Percentiles rank a stretch among this genome's conserved stretches.
phyloP scores from a whole-genome alignment of 2,329 filamentous ascomycete genomes.

The Monosporascus sp. region DNA sequence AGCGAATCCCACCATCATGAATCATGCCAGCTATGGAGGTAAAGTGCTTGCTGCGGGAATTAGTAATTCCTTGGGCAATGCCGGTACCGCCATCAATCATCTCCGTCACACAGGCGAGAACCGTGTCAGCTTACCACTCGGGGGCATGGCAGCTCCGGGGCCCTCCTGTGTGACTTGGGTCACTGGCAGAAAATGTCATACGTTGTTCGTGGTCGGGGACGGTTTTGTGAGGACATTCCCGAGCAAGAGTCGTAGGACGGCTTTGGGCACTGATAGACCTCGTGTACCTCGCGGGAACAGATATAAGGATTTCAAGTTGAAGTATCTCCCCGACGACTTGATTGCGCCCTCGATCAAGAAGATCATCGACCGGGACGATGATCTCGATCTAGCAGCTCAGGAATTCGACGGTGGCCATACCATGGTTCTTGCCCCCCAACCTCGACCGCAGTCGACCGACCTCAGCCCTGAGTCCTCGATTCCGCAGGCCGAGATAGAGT shows the following conservation, averaged over 20 bases:
- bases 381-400: constrained; percentile 47
- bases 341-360: constrained; percentile 53
- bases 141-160: constrained; percentile 45
- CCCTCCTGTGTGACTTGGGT: constrained; percentile 62
- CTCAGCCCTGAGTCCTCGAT: constrained; percentile 58
- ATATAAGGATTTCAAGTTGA: constrained; percentile 63
- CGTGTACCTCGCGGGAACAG: constrained; percentile 50
- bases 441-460: constrained; percentile 33
- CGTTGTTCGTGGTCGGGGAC: constrained; percentile 59
- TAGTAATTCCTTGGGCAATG: constrained; percentile 68
- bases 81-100: constrained; percentile 63
- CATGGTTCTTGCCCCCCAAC: constrained; percentile 42
- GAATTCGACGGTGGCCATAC: constrained; percentile 51
- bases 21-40: constrained; percentile 63
- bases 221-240: constrained; percentile 64
- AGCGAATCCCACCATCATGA: constrained; percentile 43
- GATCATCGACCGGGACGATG: constrained; percentile 52
- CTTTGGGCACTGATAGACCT: constrained; percentile 48
- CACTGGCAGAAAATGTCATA: constrained; percentile 55
- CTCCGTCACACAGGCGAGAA: constrained; percentile 72
- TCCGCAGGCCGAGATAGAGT: constrained; percentile 83
- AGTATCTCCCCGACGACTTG: constrained; percentile 53
- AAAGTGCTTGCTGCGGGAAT: constrained; percentile 69
- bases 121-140: constrained; percentile 61
- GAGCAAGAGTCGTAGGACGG: constrained; percentile 49